Evolutionary conservation across 208 protist genomes (phyloP).

Genomic region (Naegleria lovaniensis): DNA sequence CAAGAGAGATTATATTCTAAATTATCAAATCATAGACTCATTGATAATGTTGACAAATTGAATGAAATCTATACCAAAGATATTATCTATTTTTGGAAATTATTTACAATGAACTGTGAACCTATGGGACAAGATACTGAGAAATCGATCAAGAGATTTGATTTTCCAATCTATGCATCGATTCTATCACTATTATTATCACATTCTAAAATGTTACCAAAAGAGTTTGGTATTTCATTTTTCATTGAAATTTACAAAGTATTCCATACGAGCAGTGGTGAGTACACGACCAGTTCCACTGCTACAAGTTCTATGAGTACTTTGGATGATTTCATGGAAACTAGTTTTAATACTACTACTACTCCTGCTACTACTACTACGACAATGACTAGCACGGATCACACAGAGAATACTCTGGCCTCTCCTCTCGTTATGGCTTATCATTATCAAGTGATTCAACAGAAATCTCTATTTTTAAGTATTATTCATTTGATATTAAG

Average conservation of each 20-base stretch:
- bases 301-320: not conserved
- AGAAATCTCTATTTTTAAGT: not conserved
- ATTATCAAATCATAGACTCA: not conserved
- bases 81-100: not conserved
- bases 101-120: not conserved
- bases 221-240: not conserved
- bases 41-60: not conserved
- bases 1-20: not conserved
- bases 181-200: not conserved
- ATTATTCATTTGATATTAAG: not conserved
- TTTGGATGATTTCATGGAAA: no score
- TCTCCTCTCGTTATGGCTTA: not conserved
- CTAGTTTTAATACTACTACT: no score
- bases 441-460: not conserved
- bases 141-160: not conserved
- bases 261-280: not conserved
- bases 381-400: no score
- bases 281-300: not conserved
- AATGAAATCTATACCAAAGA: not conserved
- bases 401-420: no score
- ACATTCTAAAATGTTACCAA: not conserved
- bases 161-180: not conserved
- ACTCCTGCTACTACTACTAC: no score
- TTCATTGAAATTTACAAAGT: not conserved
- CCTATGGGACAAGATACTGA: no score